phyloP scores from a whole-genome alignment of 2,329 filamentous ascomycete genomes.

The Berkeleyomyces rouxiae region DNA sequence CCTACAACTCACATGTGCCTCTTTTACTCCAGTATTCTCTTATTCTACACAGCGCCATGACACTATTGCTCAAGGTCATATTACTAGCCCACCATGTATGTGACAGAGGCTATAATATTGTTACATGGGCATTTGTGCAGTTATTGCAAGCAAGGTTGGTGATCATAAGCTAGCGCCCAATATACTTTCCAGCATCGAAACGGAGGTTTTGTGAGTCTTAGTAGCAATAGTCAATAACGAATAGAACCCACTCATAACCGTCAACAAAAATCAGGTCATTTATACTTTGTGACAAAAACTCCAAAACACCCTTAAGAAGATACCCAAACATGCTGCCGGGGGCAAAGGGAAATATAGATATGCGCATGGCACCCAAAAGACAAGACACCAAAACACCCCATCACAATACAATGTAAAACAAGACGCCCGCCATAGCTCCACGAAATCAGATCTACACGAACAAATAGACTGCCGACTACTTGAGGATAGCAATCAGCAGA shows the following conservation, averaged over 20 bases:
- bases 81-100: too few species aligned
- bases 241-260: not conserved
- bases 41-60: too few species aligned
- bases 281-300: not conserved
- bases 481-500: constrained; percentile 65
- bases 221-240: not conserved
- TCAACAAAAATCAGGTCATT: not conserved
- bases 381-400: not conserved
- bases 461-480: constrained; percentile 29
- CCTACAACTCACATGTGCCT: not conserved
- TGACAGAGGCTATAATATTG: too few species aligned
- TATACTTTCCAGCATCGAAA: not conserved
- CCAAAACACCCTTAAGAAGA: not conserved
- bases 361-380: not conserved
- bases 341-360: constrained; percentile 1
- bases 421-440: not conserved
- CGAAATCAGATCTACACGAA: not conserved
- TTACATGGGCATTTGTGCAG: too few species aligned
- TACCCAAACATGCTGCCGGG: not conserved
- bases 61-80: too few species aligned
- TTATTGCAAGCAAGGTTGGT: too few species aligned
- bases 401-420: not conserved
- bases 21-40: not conserved
- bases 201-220: not conserved
- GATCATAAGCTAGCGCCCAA: too few species aligned